Conservation (phyloP, 148 eudicot genomes). For the Pharnaceum exiguum region DNA sequence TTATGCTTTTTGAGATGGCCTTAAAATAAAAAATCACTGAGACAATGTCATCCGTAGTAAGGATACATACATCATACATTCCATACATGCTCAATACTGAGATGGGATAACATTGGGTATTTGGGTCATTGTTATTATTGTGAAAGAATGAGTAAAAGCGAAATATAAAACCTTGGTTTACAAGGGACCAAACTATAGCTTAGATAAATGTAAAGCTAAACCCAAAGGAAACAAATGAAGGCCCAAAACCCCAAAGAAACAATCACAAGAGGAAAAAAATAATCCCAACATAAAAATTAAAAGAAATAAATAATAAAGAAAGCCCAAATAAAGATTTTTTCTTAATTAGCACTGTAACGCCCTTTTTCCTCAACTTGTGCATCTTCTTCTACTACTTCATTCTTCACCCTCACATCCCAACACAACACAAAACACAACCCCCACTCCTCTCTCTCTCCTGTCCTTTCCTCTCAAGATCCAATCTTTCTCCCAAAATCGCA, state of each 20-base stretch:
- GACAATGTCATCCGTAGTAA: too few species aligned
- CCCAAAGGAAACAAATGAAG: not conserved
- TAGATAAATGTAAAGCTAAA: too few species aligned
- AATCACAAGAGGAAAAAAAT: not conserved
- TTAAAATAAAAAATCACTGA: too few species aligned
- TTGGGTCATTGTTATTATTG: too few species aligned
- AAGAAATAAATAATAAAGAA: not conserved
- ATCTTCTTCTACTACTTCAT: not conserved
- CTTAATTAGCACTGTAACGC: slow-evolving; percentile 15
- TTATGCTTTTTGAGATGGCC: too few species aligned
- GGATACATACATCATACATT: too few species aligned
- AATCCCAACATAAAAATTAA: not conserved
- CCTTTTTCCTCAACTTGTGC: not conserved
- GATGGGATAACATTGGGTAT: too few species aligned
- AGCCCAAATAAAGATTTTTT: not conserved
- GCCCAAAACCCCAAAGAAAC: not conserved
- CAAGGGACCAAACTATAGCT: not conserved
- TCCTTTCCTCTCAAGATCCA: slow-evolving; percentile 6
- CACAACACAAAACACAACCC: too few species aligned
- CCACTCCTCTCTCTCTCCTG: not conserved
- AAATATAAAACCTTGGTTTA: not conserved
- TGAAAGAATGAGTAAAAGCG: too few species aligned
- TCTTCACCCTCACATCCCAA: not conserved
- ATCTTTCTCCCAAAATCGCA: not conserved
- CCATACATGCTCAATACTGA: too few species aligned